A percentile compares a stretch with the other conserved stretches of the same genome.
These are phyloP conservation scores for Bruguiera gymnorhiza DNA, from an alignment of 345 rosid species.

Conservation along the genomic window DNA sequence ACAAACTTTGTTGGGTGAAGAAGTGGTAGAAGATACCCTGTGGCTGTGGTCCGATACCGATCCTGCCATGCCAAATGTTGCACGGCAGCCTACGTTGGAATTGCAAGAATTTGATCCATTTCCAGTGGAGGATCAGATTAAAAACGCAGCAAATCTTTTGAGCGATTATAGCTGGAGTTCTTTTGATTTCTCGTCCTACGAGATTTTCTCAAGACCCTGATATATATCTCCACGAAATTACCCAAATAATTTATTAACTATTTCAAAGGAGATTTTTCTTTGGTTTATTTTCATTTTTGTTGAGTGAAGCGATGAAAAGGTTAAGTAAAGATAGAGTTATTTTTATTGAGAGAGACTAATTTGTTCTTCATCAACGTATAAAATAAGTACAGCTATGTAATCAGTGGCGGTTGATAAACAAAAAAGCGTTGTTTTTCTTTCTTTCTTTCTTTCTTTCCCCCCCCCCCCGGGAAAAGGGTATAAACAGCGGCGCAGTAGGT, in stretches of 20 bases:
- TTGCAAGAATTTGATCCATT: slow-evolving; percentile 30
- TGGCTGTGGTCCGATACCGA: slow-evolving; percentile 36
- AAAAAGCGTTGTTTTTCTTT: no score
- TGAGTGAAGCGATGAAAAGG: background rate
- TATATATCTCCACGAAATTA: background rate
- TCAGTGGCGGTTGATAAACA: no score
- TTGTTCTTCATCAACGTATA: no score
- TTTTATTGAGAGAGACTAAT: no score
- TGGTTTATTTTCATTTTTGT: background rate
- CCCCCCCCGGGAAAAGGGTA: no score
- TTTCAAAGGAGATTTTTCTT: background rate
- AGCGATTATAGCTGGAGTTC: slow-evolving; percentile 45
- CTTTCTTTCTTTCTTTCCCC: no score
- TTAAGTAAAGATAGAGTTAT: no score
- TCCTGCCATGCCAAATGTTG: slow-evolving; percentile 3
- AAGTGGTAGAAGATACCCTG: slow-evolving; percentile 36
- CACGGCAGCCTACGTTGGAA: slow-evolving; percentile 28
- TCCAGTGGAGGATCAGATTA: slow-evolving; percentile 34
- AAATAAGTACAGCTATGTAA: no score
- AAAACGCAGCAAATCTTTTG: slow-evolving; percentile 35
- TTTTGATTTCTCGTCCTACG: slow-evolving; percentile 51
- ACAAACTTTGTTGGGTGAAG: slow-evolving; percentile 34
- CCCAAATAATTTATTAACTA: background rate
- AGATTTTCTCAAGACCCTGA: slow-evolving; percentile 40
- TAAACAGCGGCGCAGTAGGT: no score